Base-by-base conservation (phyloP, 805 yeast genomes). In the Metschnikowia orientalis region DNA sequence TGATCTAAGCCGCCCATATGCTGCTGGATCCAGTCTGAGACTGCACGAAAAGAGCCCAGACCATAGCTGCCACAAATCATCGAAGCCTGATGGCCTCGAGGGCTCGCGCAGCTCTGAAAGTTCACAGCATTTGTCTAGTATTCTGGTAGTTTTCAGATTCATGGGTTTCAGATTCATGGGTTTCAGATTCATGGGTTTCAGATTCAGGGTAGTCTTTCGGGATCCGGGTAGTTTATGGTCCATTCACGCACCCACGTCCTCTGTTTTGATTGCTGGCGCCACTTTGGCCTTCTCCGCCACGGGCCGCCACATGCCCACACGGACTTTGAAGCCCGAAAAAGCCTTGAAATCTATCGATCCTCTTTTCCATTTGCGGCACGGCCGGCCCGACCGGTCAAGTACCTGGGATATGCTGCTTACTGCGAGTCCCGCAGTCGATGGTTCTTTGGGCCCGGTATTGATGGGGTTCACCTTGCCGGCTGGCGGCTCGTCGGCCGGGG, bases 321-420 rank as follows among this genome's bases (percentile, higher is more conserved):
- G 50, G 8, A 63, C 54, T 42, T 63, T 63, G 48, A 59, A 66
- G 8, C 72, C 72, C 27, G 61, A 60, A 44, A 66, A 66, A 2
- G 71, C 62, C 55, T 66, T 66, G 47, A 65, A 63, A 33, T 53
- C 51, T 8, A 54, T 35, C 2, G 61, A 52, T 14, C 48, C 49
- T 40, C 63, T 63, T 17, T 42, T 49, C 70, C 70, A 66, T 37
- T 44, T 54, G 31, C 41, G 41, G 26, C 43, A 37, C 18, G 67
- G 65, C 29, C 41, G 51, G 6, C 69, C 69, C 8, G 61, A 50
- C 32, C 55, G 59, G 38, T 64, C 69, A 28, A 65, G 51, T 1
- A 47, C 37, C 32, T 54, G 59, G 9, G 40, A 41, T 10, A 59
- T 52, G 30, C 56, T 49, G 35, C 61, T 61, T 59, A 64, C 56